phyloP scores from a whole-genome alignment of 306 rosid genomes.

The Sophora flavescens region DNA sequence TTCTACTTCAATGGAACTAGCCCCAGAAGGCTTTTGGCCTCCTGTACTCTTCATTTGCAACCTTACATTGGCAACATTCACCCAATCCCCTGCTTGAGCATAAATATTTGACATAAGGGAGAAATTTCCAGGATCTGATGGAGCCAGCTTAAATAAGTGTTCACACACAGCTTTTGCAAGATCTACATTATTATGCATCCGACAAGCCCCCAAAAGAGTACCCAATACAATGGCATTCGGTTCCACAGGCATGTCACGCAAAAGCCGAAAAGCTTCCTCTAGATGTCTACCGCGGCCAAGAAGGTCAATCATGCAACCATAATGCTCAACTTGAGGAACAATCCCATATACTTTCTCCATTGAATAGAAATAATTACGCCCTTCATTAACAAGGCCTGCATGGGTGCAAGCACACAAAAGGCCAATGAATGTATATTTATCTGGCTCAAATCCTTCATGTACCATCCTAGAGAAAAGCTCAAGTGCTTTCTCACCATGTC shows the following conservation, averaged over 20 bases:
- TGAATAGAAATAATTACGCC: constrained; percentile 64
- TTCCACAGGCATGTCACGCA: constrained; percentile 77
- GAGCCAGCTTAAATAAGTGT: constrained; percentile 60
- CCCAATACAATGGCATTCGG: constrained; percentile 78
- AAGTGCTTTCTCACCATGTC: constrained; percentile 77
- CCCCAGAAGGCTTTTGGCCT: constrained; percentile 79
- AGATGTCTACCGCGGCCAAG: constrained; percentile 85
- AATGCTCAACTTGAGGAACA: constrained; percentile 75
- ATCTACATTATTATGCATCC: constrained; percentile 76
- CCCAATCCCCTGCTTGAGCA: constrained; percentile 87
- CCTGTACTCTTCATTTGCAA: constrained; percentile 68
- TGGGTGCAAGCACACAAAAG: constrained; percentile 84
- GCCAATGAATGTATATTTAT: constrained; percentile 73
- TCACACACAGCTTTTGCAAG: constrained; percentile 67
- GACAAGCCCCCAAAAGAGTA: constrained; percentile 84
- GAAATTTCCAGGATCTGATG: constrained; percentile 70
- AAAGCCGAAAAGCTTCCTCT: constrained; percentile 74
- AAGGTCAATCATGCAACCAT: constrained; percentile 90
- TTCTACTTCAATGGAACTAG: constrained; percentile 78
- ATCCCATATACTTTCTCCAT: constrained; percentile 76
- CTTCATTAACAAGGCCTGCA: constrained; percentile 76
- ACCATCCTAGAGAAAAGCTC: constrained; percentile 73
- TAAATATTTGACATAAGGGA: constrained; percentile 85
- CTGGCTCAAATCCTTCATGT: constrained; percentile 70
- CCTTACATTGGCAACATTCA: constrained; percentile 66